Base-by-base conservation (phyloP, 2,329 filamentous ascomycete species). In the Cladophialophora carrionii region DNA sequence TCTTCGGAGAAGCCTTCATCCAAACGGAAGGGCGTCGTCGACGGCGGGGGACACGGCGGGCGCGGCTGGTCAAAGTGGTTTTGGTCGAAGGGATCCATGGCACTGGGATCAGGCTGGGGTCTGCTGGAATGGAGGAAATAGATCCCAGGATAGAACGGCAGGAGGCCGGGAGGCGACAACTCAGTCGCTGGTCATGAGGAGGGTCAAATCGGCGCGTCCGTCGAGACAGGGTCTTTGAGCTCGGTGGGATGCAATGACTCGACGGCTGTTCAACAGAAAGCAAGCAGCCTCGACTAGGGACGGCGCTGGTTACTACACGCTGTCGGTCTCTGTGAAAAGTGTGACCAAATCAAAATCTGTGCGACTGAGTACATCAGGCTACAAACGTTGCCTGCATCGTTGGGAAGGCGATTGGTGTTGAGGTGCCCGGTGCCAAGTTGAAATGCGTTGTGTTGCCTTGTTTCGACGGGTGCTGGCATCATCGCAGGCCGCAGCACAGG, bases 1-100 rank as follows among this genome's bases (percentile, higher is more conserved):
- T 93, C 90, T 75, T 95, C 91, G 5, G 91, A 93, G 76, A 95
- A 96, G 73, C 92, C 92, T 79, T 96, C 92, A 79, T 96, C 91
- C 64, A 92, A 84, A 76, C 88, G 81, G 70, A 85, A 82, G 34
- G 85, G 63, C 10, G 66, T 59, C 8, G 61, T 58, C 20, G 58
- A 68, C 41, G 54, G 48, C n/a, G 64, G 63, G 32, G 41, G 41
- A 57, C 54, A 65, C 20, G 37, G 34, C 22, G 43, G 34, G 20
- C 31, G 58, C 31, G 57, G 20, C 22, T 62, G 43, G 37, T 61
- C 53, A 20, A 63, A 34, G 43, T 62, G 54, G 26, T 56, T 46
- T 5, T 49, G 56, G 43, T 37, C 24, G 41, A 53, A 62, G 7
- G 57, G 48, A 61, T 66, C 57, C 61, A 66, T 68, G 14, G 49